Evolutionary conservation across 495 filamentous ascomycete species (phyloP).

Genomic region (Tuber aestivum): DNA sequence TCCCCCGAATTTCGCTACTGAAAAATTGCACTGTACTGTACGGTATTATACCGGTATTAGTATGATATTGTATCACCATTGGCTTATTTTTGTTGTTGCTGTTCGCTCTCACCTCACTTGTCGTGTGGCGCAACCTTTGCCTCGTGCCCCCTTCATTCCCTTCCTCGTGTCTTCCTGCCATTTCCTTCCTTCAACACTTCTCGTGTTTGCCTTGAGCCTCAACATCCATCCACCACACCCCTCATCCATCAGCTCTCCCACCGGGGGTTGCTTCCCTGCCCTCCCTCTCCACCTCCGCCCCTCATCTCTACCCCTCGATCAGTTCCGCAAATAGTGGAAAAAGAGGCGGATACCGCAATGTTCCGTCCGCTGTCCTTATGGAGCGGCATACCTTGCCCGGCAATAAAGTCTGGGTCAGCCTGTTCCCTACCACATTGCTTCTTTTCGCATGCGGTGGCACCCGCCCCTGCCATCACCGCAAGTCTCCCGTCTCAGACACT

Average conservation of each 20-base stretch:
- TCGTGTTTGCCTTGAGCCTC: background rate
- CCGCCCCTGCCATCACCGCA: conserved; percentile 5
- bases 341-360: conserved; percentile 7
- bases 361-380: conserved; percentile 32
- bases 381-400: conserved; percentile 26
- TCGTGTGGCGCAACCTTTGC: background rate
- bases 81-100: background rate
- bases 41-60: too few species aligned
- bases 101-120: too few species aligned
- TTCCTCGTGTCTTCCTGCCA: background rate
- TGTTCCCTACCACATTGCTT: conserved; percentile 57
- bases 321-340: background rate
- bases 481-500: background rate
- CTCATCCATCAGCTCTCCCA: background rate
- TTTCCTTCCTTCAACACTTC: background rate
- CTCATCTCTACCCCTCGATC: background rate
- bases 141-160: background rate
- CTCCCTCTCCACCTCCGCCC: conserved; percentile 5
- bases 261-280: background rate
- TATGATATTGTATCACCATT: too few species aligned
- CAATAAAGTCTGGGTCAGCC: conserved; percentile 27
- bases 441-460: conserved; percentile 50
- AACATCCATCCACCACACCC: background rate
- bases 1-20: background rate
- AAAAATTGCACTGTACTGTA: background rate